phyloP scores from a whole-genome alignment of 2,329 filamentous ascomycete species.

The Aspergillus piperis region DNA sequence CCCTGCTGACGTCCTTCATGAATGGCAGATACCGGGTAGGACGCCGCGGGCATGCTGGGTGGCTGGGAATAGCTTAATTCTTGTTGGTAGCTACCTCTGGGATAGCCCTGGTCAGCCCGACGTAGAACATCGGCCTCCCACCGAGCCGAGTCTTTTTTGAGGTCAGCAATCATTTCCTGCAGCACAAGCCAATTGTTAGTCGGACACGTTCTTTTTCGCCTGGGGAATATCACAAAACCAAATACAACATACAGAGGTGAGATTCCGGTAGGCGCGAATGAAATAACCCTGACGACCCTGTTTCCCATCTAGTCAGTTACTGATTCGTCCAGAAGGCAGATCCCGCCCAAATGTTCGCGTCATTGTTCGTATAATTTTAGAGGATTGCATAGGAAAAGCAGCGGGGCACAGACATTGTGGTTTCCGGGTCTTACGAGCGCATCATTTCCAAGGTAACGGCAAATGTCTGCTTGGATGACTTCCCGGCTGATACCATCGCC shows the following conservation, averaged over 20 bases:
- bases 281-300: constrained; percentile 71
- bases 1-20: constrained; percentile 42
- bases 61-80: constrained; percentile 37
- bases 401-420: constrained; percentile 63
- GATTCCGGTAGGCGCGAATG: constrained; percentile 75
- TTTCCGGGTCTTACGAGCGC: constrained; percentile 74
- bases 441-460: constrained; percentile 80
- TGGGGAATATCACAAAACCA: not conserved
- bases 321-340: constrained; percentile 8
- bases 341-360: not conserved
- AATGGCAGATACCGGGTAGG: constrained; percentile 39
- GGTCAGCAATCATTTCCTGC: constrained; percentile 58
- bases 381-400: constrained; percentile 14
- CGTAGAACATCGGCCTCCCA: constrained; percentile 50
- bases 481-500: constrained; percentile 80
- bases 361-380: not conserved
- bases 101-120: constrained; percentile 44
- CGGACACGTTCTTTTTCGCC: not conserved
- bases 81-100: constrained; percentile 46
- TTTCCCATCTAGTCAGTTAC: constrained; percentile 41
- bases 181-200: constrained; percentile 24
- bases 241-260: constrained; percentile 66
- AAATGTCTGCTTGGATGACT: constrained; percentile 82
- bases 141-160: constrained; percentile 55
- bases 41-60: constrained; percentile 42